Conservation (phyloP, 768 basidiomycete species). For the Pleurotus pulmonarius region DNA sequence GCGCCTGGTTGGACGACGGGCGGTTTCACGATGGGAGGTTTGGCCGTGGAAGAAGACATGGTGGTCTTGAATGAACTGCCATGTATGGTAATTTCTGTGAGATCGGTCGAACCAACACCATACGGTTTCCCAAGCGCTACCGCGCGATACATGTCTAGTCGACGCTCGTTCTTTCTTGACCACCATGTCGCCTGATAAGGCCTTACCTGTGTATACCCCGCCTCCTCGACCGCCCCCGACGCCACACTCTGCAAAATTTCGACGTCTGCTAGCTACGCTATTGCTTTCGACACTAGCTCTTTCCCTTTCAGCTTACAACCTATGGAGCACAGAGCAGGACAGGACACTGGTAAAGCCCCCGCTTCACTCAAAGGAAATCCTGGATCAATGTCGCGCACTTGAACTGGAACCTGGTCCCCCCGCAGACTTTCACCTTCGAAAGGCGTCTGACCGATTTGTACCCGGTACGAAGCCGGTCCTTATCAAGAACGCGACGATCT, state of each 20-base stretch:
- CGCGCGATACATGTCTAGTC: neutral
- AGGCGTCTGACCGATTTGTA: constrained; percentile 63
- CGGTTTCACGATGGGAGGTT: constrained; percentile 58
- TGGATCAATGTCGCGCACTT: constrained; percentile 48
- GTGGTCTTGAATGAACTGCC: too few relatives aligned
- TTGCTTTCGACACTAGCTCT: neutral
- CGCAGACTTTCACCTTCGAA: constrained; percentile 32
- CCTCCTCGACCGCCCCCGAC: neutral
- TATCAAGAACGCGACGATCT: constrained; percentile 68
- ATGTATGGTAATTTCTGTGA: neutral
- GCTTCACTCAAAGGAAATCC: constrained; percentile 26
- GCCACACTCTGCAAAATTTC: constrained; percentile 4
- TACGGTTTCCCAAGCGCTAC: neutral
- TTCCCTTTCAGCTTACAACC: neutral
- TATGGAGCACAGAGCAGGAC: neutral
- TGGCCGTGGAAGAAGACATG: constrained; percentile 2
- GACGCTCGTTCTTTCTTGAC: neutral
- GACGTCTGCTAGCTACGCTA: neutral
- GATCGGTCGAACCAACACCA: neutral
- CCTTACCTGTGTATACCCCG: constrained; percentile 1
- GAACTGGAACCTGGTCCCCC: constrained; percentile 43
- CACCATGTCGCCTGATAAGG: constrained; percentile 8
- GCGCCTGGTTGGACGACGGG: constrained; percentile 52
- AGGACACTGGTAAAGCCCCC: constrained; percentile 11
- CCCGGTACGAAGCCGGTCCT: constrained; percentile 61